Percentiles rank a stretch among this genome's conserved stretches.
These are phyloP conservation scores for Podaxis carcinomalis DNA, from an alignment of 768 basidiomycete species.

Conservation along the genomic window DNA sequence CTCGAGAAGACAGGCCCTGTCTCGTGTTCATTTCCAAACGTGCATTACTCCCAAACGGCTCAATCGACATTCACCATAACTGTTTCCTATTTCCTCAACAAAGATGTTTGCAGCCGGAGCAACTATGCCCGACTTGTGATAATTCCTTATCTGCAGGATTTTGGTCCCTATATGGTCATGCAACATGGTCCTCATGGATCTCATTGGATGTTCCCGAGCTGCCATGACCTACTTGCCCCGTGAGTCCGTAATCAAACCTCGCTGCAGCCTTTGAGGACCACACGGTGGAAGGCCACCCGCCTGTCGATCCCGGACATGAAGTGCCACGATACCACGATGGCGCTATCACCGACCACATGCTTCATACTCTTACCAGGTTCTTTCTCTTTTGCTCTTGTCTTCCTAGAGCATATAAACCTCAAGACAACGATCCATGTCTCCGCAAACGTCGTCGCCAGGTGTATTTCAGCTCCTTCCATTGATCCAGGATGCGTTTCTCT, in stretches of 20 bases:
- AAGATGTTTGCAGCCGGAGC: neutral
- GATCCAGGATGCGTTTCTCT: neutral
- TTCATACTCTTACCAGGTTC: neutral
- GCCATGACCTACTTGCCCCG: neutral
- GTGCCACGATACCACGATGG: neutral
- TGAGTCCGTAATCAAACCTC: neutral
- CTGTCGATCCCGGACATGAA: neutral
- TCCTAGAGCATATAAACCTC: neutral
- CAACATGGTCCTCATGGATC: neutral
- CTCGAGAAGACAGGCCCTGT: neutral
- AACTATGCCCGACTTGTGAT: neutral
- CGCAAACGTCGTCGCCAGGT: neutral
- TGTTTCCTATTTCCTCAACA: no score
- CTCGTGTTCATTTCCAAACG: neutral
- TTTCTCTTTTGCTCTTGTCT: neutral
- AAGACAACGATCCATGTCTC: neutral
- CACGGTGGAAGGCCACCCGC: neutral
- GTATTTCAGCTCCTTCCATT: neutral
- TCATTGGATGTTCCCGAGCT: neutral
- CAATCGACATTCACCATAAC: neutral
- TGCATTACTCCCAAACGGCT: neutral
- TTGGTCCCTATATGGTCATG: neutral
- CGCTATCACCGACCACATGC: neutral
- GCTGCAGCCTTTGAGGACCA: neutral
- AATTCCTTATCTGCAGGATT: neutral